Base-by-base conservation (phyloP, 1,284 basidiomycete species). In the Takashimella tepidaria region DNA sequence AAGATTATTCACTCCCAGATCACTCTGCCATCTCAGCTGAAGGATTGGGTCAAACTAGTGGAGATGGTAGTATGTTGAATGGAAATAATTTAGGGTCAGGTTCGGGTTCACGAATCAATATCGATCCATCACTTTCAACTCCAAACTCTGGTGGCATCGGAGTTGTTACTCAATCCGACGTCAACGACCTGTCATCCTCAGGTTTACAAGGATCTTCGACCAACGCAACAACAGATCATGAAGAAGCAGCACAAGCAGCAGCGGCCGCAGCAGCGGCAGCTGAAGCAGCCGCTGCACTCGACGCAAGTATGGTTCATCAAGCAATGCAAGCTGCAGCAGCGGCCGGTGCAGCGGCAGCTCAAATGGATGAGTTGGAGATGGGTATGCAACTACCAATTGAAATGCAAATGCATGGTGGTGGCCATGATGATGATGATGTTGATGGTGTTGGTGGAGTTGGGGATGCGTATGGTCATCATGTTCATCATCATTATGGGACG, bases 361-460 rank as follows among this genome's bases (percentile, higher is more conserved):
- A 71, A 55, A 74, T 74, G 61, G 72, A 74, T 58, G 72, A 74
- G 51, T 53, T 74, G 55, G 72, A 74, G 37, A 71, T 73, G 70
- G 72, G 72, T 22, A 71, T 74, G 44, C 66, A 72, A 51, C 51
- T 74, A 41, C 72, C 72, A 8, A 70, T 72, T 55, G 72, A 74
- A 54, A 74, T 74, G 72, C 70, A 72, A 51, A 71, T 71, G 69
- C 72, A 73, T 57, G 60, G 61, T 41, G 57, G 54, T 37, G 59
- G 56, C 26, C 62, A 67, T 52, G 67, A 67, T 44, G 64, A 62
- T 43, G 67, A 58, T 31, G 55, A 42, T 37, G 31, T 8, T 8
- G 31, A 16, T 8, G 31, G 10, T 16, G 31, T 16, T 8, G 8
- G 16, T 37, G 31, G 31, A n/a, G 31, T 8, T 8, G 31, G 31